Evolutionary conservation across 2,329 filamentous ascomycete species (phyloP), one percentile per base, ranked within the genome.

Genomic region (Beauveria australis): DNA sequence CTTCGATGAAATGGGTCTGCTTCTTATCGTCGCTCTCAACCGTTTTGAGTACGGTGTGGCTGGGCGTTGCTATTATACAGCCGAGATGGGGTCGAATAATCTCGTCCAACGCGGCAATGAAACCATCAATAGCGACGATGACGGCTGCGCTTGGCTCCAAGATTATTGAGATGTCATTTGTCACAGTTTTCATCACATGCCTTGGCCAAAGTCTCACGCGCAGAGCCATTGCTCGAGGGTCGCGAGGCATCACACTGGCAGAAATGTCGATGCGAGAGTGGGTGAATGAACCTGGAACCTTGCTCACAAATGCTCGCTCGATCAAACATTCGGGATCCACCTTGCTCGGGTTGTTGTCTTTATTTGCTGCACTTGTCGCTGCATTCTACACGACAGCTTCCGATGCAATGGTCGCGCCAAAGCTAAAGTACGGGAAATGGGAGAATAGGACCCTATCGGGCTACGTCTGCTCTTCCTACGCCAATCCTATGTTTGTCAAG

Each of bases 201-300:
- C 70, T 92, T 0, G 90, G 90, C 0, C 90, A 94, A 69, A 81
- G 89, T 0, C 73, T 93, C 18, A 91, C 84, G n/a, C 79, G 88
- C 22, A 77, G 87, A 59, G 87, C 89, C 0, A 81, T 90, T 60
- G 79, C 80, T 26, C 81, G 79, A 59, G 76, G 79, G 9, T 81
- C 84, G 0, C 74, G 76, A 3, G 89, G 89, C 2, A 81, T 92
- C 61, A 90, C 85, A 0, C 79, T 93, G 18, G 86, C 89, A 0
- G 89, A 93, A 68, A 83, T 92, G 76, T 87, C 82, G 18, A 91
- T 93, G 88, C 81, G 89, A 52, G 81, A 81, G 48, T 93, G 89
- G 89, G 81, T 88, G 22, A 82, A 86, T 52, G 84, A 88, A 71
- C 88, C 89, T 0, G 89, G 89, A 0, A 87, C 84, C 0, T 77